Evolutionary conservation across 805 yeast species (phyloP).

Genomic region (Lachancea sp.): DNA sequence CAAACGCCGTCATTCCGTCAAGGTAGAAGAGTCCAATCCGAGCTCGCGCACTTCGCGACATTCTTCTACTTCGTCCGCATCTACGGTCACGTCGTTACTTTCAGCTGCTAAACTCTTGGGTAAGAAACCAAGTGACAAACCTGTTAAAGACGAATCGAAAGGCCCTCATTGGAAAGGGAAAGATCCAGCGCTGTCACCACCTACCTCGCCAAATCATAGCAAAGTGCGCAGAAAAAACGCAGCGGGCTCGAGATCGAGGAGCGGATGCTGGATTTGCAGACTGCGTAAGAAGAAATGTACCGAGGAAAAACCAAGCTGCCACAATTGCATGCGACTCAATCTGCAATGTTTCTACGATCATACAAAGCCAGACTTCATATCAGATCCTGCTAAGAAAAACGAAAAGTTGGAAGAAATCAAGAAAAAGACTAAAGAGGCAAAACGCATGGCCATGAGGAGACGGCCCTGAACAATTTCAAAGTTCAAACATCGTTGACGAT

Average conservation of each 20-base stretch:
- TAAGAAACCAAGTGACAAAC: conserved; percentile 2
- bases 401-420: conserved; percentile 47
- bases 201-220: conserved; percentile 5
- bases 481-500: not conserved
- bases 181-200: conserved; percentile 4
- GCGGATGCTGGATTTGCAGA: conserved; percentile 78
- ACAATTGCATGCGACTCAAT: conserved; percentile 50
- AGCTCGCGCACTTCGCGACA: conserved; percentile 2
- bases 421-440: conserved; percentile 38
- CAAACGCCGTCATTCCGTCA: conserved; percentile 5
- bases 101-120: conserved; percentile 10
- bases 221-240: conserved; percentile 14
- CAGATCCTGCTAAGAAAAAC: conserved; percentile 36
- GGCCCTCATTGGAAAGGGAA: not conserved
- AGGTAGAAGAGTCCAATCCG: not conserved
- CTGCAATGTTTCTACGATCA: conserved; percentile 50
- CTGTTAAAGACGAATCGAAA: conserved; percentile 2
- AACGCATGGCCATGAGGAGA: conserved; percentile 34
- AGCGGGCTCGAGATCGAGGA: conserved; percentile 39
- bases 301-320: conserved; percentile 55
- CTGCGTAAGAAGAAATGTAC: conserved; percentile 68
- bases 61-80: conserved; percentile 6
- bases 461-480: conserved; percentile 8
- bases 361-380: conserved; percentile 51
- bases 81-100: conserved; percentile 8